Evolutionary conservation across 306 rosid species (phyloP).

Genomic region (Trichosanthes truncata): DNA sequence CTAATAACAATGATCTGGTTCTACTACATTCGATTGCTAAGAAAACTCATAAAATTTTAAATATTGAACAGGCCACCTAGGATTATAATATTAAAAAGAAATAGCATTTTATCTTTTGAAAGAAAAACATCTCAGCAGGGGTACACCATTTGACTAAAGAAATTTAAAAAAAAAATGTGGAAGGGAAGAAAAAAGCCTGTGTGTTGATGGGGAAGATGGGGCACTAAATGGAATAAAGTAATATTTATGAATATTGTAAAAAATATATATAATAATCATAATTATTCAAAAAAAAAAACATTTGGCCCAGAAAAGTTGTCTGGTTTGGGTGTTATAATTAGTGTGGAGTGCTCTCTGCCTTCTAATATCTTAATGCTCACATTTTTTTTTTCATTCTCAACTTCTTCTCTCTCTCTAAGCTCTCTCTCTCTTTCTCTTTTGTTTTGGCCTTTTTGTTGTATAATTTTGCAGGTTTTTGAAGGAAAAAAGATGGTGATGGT

Average conservation of each 20-base stretch:
- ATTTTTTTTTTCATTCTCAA: not conserved
- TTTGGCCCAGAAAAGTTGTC: not conserved
- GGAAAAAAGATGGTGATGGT: conserved; percentile 18
- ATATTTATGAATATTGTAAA: not conserved
- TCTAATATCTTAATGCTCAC: not conserved
- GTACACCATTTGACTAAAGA: too few species aligned
- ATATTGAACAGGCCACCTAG: too few species aligned
- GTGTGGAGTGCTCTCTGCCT: not conserved
- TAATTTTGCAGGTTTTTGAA: conserved; percentile 2
- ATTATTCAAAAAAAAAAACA: not conserved
- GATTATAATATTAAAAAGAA: too few species aligned
- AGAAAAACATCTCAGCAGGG: too few species aligned
- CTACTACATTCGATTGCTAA: too few species aligned
- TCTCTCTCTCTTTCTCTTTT: not conserved
- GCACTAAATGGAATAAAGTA: not conserved
- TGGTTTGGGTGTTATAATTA: not conserved
- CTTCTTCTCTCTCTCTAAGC: not conserved
- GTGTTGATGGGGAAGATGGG: not conserved
- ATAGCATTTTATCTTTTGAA: too few species aligned
- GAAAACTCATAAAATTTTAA: too few species aligned
- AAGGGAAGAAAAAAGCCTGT: not conserved
- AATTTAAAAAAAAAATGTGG: not conserved
- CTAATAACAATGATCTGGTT: too few species aligned
- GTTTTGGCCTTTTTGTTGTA: not conserved
- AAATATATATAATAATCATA: not conserved